Conservation (phyloP, 345 rosid species). For the Gynandropsis gynandra region DNA sequence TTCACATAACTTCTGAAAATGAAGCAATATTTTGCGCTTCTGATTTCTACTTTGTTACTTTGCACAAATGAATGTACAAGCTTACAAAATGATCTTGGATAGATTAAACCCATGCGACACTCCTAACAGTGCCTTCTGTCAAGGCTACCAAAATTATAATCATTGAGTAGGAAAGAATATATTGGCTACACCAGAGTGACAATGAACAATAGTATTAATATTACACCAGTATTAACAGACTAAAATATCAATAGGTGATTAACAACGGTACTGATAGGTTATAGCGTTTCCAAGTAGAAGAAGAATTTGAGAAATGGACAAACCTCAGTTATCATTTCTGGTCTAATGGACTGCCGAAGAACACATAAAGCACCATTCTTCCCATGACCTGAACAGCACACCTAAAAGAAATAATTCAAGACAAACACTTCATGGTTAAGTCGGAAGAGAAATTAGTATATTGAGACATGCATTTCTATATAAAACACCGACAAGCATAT, state of each 20-base stretch:
- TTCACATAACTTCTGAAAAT: not conserved
- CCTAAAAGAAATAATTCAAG: slow-evolving; percentile 37
- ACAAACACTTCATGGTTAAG: not conserved
- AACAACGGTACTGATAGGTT: not conserved
- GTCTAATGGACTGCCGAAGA: slow-evolving; percentile 94
- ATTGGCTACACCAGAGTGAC: slow-evolving; percentile 7
- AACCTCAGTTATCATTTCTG: slow-evolving; percentile 95
- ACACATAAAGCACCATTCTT: slow-evolving; percentile 85
- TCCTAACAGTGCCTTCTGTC: slow-evolving; percentile 11
- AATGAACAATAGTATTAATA: not conserved
- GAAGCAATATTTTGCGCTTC: not conserved
- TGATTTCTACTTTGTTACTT: slow-evolving; percentile 13
- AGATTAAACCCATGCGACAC: slow-evolving; percentile 11
- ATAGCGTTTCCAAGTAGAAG: slow-evolving; percentile 12
- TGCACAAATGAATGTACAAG: slow-evolving; percentile 5
- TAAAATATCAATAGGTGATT: not conserved
- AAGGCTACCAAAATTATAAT: slow-evolving; percentile 13
- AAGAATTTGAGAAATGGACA: slow-evolving; percentile 13
- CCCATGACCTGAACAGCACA: slow-evolving; percentile 99
- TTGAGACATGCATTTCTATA: not conserved
- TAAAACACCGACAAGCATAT: slow-evolving; percentile 9
- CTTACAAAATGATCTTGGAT: slow-evolving; percentile 10
- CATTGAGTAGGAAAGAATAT: slow-evolving; percentile 7
- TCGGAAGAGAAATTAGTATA: slow-evolving; percentile 3
- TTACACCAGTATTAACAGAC: too few relatives aligned